phyloP scores from a whole-genome alignment of 139 green algal species.

The Chlamydomonas asymmetrica region DNA sequence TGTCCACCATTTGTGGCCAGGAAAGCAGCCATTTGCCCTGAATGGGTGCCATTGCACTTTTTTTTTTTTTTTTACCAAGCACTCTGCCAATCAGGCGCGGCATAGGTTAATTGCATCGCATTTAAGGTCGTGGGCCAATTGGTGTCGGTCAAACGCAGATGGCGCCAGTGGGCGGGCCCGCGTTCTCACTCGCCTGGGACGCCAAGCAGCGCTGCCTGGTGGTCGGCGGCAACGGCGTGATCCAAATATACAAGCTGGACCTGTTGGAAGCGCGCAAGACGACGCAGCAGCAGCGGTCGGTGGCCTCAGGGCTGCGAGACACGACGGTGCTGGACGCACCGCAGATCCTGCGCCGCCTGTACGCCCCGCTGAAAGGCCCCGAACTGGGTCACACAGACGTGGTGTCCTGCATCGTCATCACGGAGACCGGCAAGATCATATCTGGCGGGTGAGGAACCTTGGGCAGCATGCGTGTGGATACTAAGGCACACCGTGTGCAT shows the following conservation, averaged over 20 bases:
- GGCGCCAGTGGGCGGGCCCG: conserved; percentile 35
- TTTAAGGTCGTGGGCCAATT: no score
- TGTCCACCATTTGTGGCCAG: no score
- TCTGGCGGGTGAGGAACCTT: conserved; percentile 62
- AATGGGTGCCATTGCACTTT: no score
- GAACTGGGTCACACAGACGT: conserved; percentile 65
- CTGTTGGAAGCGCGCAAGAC: conserved; percentile 46
- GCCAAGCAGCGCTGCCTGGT: conserved; percentile 47
- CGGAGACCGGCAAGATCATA: conserved; percentile 62
- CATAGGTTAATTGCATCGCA: not conserved
- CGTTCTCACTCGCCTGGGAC: conserved; percentile 65
- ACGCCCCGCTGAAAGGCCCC: conserved; percentile 46
- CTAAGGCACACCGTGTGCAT: no score
- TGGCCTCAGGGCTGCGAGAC: conserved; percentile 40
- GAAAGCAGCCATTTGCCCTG: no score
- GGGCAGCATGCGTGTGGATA: no score
- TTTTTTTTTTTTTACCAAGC: no score
- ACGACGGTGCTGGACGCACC: conserved; percentile 26
- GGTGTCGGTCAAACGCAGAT: no score
- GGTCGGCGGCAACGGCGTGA: conserved; percentile 53
- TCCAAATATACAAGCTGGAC: conserved; percentile 60
- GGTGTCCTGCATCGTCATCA: conserved; percentile 68
- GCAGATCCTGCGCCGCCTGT: conserved; percentile 50
- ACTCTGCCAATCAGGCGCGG: no score
- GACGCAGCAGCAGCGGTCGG: conserved; percentile 45